Percentiles rank a stretch among this genome's conserved stretches.
phyloP scores from a whole-genome alignment of 2,329 filamentous ascomycete species.

The Didymella lethalis region DNA sequence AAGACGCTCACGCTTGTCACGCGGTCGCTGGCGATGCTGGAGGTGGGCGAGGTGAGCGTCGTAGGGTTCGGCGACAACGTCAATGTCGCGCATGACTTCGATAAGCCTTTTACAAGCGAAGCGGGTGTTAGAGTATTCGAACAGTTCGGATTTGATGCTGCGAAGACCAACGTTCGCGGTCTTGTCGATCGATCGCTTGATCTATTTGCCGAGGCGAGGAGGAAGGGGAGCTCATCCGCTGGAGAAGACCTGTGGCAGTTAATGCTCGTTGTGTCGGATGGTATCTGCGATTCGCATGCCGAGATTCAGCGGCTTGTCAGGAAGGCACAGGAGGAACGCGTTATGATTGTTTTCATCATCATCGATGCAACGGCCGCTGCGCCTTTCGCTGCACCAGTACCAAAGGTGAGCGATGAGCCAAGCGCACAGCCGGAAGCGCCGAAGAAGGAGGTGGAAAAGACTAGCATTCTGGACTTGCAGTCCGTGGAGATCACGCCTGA shows the following conservation, averaged over 20 bases:
- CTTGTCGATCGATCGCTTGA: constrained; percentile 80
- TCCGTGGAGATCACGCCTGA: constrained; percentile 82
- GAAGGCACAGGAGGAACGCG: constrained; percentile 88
- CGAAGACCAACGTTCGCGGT: constrained; percentile 82
- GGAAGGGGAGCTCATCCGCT: constrained; percentile 59
- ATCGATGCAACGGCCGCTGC: constrained; percentile 69
- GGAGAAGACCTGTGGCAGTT: constrained; percentile 89
- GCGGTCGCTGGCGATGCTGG: constrained; percentile 86
- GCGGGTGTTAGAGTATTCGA: constrained; percentile 85
- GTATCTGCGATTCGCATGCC: constrained; percentile 89
- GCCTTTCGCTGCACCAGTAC: constrained; percentile 14
- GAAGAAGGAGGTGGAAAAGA: constrained; percentile 58
- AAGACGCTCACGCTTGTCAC: constrained; percentile 93
- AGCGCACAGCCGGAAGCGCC: constrained; percentile 32
- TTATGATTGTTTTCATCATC: constrained; percentile 98
- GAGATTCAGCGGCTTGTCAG: constrained; percentile 81
- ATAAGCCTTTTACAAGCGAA: constrained; percentile 79
- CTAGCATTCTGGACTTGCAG: constrained; percentile 85
- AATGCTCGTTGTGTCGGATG: constrained; percentile 90
- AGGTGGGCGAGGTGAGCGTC: constrained; percentile 91
- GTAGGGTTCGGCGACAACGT: constrained; percentile 87
- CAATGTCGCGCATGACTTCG: constrained; percentile 85
- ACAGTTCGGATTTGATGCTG: constrained; percentile 84
- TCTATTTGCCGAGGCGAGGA: constrained; percentile 79
- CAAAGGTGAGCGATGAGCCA: constrained; percentile 9